Percentiles rank a stretch among this genome's conserved stretches.
Conservation (phyloP, 2,329 filamentous ascomycete species). For the Penicillium sp. region DNA sequence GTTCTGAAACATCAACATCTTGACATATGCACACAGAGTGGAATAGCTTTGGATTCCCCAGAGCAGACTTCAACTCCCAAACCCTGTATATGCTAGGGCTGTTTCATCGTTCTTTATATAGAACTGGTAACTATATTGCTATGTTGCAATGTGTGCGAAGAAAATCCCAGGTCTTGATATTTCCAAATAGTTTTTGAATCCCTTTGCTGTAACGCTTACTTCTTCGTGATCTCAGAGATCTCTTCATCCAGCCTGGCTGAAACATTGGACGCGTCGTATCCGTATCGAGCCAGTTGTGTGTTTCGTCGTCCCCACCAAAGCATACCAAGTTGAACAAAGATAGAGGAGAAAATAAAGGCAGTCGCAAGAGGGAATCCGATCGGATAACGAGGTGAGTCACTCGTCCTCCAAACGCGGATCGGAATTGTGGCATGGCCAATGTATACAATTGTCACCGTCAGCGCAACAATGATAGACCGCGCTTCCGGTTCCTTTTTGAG, state of each 20-base stretch:
- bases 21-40: too few relatives aligned
- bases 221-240: too few relatives aligned
- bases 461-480: constrained; percentile 16
- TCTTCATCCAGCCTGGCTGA: not conserved
- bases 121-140: too few relatives aligned
- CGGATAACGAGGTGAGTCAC: constrained; percentile 18
- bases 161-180: not conserved
- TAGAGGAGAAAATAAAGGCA: constrained; percentile 11
- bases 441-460: constrained; percentile 20
- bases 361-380: constrained; percentile 19
- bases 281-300: not conserved
- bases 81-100: too few relatives aligned
- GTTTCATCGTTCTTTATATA: too few relatives aligned
- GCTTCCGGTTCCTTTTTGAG: constrained; percentile 18
- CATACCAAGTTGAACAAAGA: constrained; percentile 6
- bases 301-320: constrained; percentile 6
- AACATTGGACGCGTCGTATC: not conserved
- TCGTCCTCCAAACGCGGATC: constrained; percentile 17
- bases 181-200: not conserved
- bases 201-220: not conserved
- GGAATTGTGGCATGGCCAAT: constrained; percentile 21
- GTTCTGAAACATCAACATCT: too few relatives aligned
- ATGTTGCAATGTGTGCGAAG: too few relatives aligned
- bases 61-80: too few relatives aligned
- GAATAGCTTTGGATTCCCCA: too few relatives aligned